Base-by-base conservation (phyloP, 768 basidiomycete genomes). In the Calocera viscosa region DNA sequence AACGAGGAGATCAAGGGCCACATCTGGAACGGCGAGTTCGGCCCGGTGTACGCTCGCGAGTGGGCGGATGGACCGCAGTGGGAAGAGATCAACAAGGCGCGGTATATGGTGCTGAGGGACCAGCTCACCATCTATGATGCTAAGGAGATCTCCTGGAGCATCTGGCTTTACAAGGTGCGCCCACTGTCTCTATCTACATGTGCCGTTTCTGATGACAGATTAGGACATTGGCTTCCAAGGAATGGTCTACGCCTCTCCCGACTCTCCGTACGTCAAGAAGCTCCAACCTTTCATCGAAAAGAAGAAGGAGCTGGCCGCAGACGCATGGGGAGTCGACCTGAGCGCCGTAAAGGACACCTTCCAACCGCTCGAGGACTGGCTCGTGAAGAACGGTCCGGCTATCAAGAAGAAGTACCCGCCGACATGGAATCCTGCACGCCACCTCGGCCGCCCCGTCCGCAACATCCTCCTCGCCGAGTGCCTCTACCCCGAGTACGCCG, bases 21-120 rank as follows among this genome's bases (percentile, higher is more conserved):
- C 67, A 86, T 88, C 22, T 86, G 86, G 87, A 88, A 89, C 70
- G 90, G 90, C 19, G 90, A 90, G 75, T 91, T 85, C 81, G 91
- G 90, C 22, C 89, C 89, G 1, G 89, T 91, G 26, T 91, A 91
- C 69, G 86, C 87, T 69, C 77, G 76, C 74, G 80, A 83, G 64
- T 60, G 53, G 53, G 84, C 82, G 68, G 80, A 80, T 11, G 85
- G 87, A 1, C 80, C 78, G 1, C 75, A 77, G 63, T 87, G 84
- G 66, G 85, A 90, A 30, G 71, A 72, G 47, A 88, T 89, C 76
- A 91, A 93, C 76, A 79, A 82, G 68, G 73, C 71, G 19, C 78
- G 90, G 28, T 88, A 85, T 76, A 77, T 76, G 17, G 87, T 90
- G 3, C 80, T 91, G 68, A 80, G 85, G 67, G 87, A 89, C 72